Conservation (phyloP, 352 stramenopile species). For the Globisporangium uncinulatum region DNA sequence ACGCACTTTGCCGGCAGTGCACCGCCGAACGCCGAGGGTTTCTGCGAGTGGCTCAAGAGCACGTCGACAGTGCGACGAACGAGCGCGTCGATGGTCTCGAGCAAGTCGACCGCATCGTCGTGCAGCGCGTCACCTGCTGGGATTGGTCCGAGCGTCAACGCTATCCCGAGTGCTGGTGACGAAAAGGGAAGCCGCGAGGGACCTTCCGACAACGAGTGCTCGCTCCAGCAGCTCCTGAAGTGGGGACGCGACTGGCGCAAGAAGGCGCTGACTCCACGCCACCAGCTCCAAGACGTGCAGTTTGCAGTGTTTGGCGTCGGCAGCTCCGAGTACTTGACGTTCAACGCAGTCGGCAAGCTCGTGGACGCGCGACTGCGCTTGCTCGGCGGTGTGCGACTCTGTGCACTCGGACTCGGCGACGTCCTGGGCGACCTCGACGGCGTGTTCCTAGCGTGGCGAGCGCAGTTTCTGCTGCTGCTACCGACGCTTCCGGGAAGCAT, state of each 20-base stretch:
- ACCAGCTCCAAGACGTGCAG: slow-evolving; percentile 40
- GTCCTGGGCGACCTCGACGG: slow-evolving; percentile 82
- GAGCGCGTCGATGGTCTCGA: background rate
- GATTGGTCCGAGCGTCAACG: background rate
- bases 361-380: slow-evolving; percentile 79
- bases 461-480: slow-evolving; percentile 25
- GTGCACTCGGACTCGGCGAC: slow-evolving; percentile 86
- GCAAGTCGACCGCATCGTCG: no score
- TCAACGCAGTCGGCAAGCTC: slow-evolving; percentile 91
- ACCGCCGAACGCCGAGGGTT: slow-evolving; percentile 89
- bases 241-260: slow-evolving; percentile 6
- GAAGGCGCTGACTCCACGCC: background rate
- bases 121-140: no score
- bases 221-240: slow-evolving; percentile 4
- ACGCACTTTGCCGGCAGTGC: slow-evolving; percentile 95
- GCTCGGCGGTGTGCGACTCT: slow-evolving; percentile 72
- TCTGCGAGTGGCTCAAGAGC: slow-evolving; percentile 80
- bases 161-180: no score
- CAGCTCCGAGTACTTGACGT: slow-evolving; percentile 94
- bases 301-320: slow-evolving; percentile 95
- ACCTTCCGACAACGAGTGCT: background rate
- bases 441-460: slow-evolving; percentile 74
- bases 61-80: slow-evolving; percentile 1
- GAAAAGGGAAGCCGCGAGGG: background rate
- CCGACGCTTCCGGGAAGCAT: slow-evolving; percentile 9